Evolutionary conservation across 306 rosid genomes (phyloP), one percentile per base, ranked within the genome.

Genomic region (Corylus americana): DNA sequence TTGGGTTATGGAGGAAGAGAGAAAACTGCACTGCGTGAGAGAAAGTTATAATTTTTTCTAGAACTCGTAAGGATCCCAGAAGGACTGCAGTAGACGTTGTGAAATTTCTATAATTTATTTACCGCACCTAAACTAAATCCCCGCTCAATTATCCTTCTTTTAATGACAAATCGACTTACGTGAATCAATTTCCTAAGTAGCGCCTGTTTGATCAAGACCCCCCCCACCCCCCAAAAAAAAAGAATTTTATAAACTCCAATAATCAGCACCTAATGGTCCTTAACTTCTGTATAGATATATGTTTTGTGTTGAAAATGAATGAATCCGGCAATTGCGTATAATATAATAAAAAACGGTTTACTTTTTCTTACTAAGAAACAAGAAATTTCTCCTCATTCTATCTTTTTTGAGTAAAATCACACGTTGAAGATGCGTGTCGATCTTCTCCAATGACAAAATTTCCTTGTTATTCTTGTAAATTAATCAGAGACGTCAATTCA

Each of bases 181-280:
- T 58, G 37, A 22, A 58, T 58, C 64, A 22, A 58, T 22, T 22
- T 58, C 64, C 35, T 22, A 58, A 58, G 64, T 25, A 58, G 11
- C 27, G 6, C 42, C 3, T 3, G 42, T 37, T 37, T 37, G 42
- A 3, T 37, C 42, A 37, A 3, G 42, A 3, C 42, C 42, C 0
- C 4, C 2, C 3, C 42, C 0, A 37, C 2, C 3, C 22, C 22
- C 22, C 0, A 31, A 31, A 31, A 31, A 31, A 31, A 31, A 37
- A 58, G 1, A 58, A 27, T 37, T 37, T 37, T 0, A 37, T 37
- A 37, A 4, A 37, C 64, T 8, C 29, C 49, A 31, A 67, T 29
- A 62, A 14, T 12, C 18, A 16, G 14, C 72, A 77, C 74, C 75
- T 67, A 77, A 57, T 57, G 50, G 81, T 82, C 78, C 64, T 58